A percentile compares a stretch with the other conserved stretches of the same genome.
phyloP scores from a whole-genome alignment of 176 grass and related monocot genomes.

The Phoenix roebelenii region DNA sequence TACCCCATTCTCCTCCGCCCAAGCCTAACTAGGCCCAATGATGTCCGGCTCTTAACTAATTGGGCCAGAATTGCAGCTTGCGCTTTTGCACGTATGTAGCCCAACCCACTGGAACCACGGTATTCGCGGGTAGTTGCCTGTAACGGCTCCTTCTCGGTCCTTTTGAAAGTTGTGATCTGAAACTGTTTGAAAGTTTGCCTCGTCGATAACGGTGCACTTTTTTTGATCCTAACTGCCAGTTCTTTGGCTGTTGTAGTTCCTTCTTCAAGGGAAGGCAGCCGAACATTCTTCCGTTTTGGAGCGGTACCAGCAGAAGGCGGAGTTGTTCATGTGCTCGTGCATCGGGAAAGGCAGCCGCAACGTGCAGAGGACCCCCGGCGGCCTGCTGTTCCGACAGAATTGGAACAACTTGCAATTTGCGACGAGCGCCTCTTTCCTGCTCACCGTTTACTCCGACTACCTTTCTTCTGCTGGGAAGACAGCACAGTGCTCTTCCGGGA shows the following conservation, averaged over 20 bases:
- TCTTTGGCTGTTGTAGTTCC: conserved; percentile 29
- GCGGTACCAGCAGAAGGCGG: conserved; percentile 63
- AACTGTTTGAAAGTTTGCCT: too few species aligned
- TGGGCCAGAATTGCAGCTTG: too few species aligned
- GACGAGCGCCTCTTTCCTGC: conserved; percentile 63
- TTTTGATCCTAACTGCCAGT: too few species aligned
- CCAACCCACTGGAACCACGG: too few species aligned
- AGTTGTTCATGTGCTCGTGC: conserved; percentile 67
- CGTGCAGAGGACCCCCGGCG: conserved; percentile 54
- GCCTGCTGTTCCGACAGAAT: conserved; percentile 47
- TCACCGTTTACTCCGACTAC: conserved; percentile 59
- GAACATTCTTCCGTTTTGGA: conserved; percentile 34
- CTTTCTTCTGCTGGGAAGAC: conserved; percentile 21
- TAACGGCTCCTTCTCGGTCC: too few species aligned
- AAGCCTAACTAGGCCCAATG: too few species aligned
- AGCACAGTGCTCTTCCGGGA: conserved; percentile 26
- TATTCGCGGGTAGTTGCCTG: too few species aligned
- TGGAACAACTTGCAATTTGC: conserved; percentile 97
- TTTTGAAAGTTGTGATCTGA: too few species aligned
- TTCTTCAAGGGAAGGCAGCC: conserved; percentile 28
- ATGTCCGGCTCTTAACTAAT: too few species aligned
- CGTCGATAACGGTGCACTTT: too few species aligned
- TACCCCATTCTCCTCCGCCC: too few species aligned
- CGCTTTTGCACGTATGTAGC: too few species aligned
- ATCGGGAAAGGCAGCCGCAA: conserved; percentile 40